phyloP scores from a whole-genome alignment of 2,329 filamentous ascomycete species.

The Bipolaris cookei region DNA sequence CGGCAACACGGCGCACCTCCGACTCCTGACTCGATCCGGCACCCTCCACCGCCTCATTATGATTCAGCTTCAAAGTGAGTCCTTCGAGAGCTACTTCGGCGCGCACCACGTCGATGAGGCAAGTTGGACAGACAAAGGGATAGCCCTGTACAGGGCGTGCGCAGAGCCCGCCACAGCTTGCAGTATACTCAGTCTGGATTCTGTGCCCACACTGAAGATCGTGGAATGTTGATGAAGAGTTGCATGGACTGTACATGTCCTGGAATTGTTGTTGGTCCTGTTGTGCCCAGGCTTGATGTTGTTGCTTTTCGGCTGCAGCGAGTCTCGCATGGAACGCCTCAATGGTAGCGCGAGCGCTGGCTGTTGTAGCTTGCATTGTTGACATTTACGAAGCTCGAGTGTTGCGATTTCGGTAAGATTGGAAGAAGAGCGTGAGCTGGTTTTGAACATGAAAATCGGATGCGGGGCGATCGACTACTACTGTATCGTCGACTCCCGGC shows the following conservation, averaged over 20 bases:
- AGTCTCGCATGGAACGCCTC: constrained; percentile 11
- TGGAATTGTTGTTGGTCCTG: constrained; percentile 14
- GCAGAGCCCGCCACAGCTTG: constrained; percentile 14
- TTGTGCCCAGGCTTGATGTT: not conserved
- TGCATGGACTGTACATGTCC: constrained; percentile 17
- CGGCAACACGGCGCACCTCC: constrained; percentile 6
- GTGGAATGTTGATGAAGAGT: constrained; percentile 9
- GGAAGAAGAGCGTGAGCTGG: not conserved
- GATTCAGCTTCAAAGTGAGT: constrained; percentile 5
- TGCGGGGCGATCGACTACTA: constrained; percentile 4
- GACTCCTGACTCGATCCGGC: not conserved
- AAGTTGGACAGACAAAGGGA: constrained; percentile 12
- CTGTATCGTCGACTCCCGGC: not conserved
- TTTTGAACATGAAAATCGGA: constrained; percentile 2
- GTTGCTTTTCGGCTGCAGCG: constrained; percentile 10
- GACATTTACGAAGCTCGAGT: not conserved
- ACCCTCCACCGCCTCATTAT: constrained; percentile 5
- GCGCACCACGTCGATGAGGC: constrained; percentile 14
- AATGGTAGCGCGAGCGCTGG: constrained; percentile 11
- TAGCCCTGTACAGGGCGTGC: constrained; percentile 3
- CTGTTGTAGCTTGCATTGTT: constrained; percentile 7
- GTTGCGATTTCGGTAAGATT: constrained; percentile 5
- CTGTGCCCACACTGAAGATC: constrained; percentile 16
- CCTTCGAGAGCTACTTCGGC: constrained; percentile 16
- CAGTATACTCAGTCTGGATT: constrained; percentile 16